phyloP scores from a whole-genome alignment of 1,284 basidiomycete species.

The Sanguinoderma infundibulare region DNA sequence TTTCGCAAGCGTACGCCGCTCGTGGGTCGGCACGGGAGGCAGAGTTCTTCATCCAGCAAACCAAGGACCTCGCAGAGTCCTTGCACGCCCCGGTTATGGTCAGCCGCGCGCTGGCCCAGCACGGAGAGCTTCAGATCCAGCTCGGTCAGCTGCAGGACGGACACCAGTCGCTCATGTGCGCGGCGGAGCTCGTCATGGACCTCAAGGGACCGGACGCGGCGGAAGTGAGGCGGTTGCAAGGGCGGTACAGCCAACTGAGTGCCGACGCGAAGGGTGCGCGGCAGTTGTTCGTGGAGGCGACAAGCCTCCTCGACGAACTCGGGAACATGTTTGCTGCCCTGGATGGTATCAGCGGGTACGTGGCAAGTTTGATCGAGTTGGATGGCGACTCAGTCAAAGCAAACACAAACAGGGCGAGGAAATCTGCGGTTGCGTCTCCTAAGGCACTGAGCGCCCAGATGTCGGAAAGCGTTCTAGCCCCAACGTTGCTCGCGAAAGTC shows the following conservation, averaged over 20 bases:
- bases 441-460: conserved; percentile 34
- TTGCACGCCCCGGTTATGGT: conserved; percentile 68
- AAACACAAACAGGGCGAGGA: conserved; percentile 41
- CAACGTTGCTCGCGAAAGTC: conserved; percentile 67
- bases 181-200: conserved; percentile 50
- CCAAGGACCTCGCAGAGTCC: conserved; percentile 67
- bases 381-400: too few species aligned
- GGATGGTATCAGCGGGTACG: conserved; percentile 47
- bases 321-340: conserved; percentile 57
- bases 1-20: conserved; percentile 63
- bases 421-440: conserved; percentile 44
- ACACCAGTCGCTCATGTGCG: conserved; percentile 53
- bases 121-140: conserved; percentile 71
- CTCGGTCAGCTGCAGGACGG: conserved; percentile 63
- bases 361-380: conserved; percentile 19
- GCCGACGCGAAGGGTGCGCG: conserved; percentile 52
- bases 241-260: conserved; percentile 58
- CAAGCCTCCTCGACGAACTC: conserved; percentile 60
- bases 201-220: conserved; percentile 60
- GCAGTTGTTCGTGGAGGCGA: conserved; percentile 56
- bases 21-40: conserved; percentile 84
- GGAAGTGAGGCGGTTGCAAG: conserved; percentile 65
- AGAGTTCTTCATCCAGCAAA: conserved; percentile 81
- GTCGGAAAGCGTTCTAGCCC: conserved; percentile 61
- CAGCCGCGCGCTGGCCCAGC: conserved; percentile 65